Conservation (phyloP, 169 alveolate species). For the Plasmodium falciparum region DNA sequence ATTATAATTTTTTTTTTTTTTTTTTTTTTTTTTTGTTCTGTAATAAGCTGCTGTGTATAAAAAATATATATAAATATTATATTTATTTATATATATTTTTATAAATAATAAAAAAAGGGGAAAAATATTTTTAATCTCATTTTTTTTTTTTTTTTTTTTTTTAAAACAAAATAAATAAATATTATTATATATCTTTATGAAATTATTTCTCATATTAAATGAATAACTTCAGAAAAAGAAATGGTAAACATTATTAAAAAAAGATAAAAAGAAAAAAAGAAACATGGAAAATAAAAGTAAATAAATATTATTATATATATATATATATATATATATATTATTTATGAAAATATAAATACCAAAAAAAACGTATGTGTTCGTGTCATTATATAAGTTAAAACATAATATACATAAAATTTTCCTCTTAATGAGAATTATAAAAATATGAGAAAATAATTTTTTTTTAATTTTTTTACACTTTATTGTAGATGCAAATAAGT, state of each 20-base stretch:
- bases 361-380: neutral
- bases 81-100: no score
- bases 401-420: neutral
- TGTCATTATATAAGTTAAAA: no score
- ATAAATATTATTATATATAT: neutral
- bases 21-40: no score
- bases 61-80: no score
- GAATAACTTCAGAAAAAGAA: constrained; percentile 59
- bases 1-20: no score
- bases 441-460: neutral
- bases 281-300: neutral
- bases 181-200: neutral
- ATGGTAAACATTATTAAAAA: constrained; percentile 35
- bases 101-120: no score
- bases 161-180: constrained; percentile 16
- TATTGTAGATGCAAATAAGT: constrained; percentile 61
- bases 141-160: constrained; percentile 39
- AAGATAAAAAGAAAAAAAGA: constrained; percentile 10
- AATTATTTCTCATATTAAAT: constrained; percentile 45
- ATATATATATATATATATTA: neutral
- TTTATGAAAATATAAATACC: neutral
- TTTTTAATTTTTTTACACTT: neutral
- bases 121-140: neutral
- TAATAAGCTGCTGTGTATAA: no score
- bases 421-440: constrained; percentile 3